Base-by-base conservation (phyloP, 139 green algal species). In the Klebsormidium nitens region DNA sequence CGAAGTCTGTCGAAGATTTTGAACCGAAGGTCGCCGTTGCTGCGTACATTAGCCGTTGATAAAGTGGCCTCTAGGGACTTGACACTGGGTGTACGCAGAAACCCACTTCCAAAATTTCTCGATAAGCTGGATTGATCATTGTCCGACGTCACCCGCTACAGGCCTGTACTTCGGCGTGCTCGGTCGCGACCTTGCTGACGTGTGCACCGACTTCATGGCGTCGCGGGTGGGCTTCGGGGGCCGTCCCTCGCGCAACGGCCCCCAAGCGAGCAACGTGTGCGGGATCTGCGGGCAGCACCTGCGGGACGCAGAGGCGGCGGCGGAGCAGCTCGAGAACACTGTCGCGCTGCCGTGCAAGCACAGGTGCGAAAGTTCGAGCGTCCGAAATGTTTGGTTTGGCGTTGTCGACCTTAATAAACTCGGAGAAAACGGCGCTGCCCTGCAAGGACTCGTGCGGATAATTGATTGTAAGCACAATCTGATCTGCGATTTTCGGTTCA, bases 91-190 rank as follows among this genome's bases (percentile, higher is more conserved):
- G 46, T n/a, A n/a, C n/a, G n/a, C n/a, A 55, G 46, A 55, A 23
- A 55, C 19, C 19, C 19, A 55, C 19, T n/a, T 19, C 23, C 19
- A 55, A 23, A 55, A 23, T 49, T 49, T 49, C 14, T 49, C 8
- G 42, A 14, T 49, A 14, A 14, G 42, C 8, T 8, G 42, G 42
- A n/a, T 8, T n/a, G 42, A n/a, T 49, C 8, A n/a, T n/a, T n/a
- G n/a, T n/a, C n/a, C n/a, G n/a, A n/a, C n/a, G n/a, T n/a, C n/a
- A n/a, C n/a, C n/a, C n/a, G n/a, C n/a, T 69, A 3, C 32, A 58
- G 61, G n/a, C 28, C 61, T 69, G 34, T 69, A 69, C 44, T 69
- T 44, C 5, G 63, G 63, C 6, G 63, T 71, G 32, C 8, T 71
- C 3, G 63, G 6, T 8, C 63, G 63, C 8, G 63, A 71, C 49